Base-by-base conservation (phyloP, 768 basidiomycete genomes). In the Panaeolus cyanescens region DNA sequence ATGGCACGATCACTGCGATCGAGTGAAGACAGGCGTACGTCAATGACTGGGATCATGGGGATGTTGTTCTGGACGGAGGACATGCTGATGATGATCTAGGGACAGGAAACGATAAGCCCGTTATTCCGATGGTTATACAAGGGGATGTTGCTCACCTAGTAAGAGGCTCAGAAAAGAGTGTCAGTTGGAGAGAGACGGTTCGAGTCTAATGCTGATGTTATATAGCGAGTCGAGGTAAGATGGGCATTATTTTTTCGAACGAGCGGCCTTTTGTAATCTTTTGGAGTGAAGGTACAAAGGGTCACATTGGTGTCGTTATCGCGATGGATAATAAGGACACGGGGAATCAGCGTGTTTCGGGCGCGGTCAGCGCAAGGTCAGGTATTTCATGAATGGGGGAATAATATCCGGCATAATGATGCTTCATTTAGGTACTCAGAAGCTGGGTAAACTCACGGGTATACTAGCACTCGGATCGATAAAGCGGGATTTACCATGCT, bases 11-110 rank as follows among this genome's bases (percentile, higher is more conserved):
- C 5, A 32, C 55, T n/a, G 19, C 31, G 56, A 61, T 40, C 25
- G 45, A 50, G 22, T 5, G 45, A 28, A 28, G 36, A 32, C 54
- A 54, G 33, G 64, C 72, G 57, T 62, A 75, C 75, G 67, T 76
- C 75, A 59, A 68, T 73, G 59, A 76, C 75, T 33, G 75, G 75
- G 62, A 76, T 74, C 55, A 74, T 74, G 55, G 69, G 74, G 39
- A 70, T 50, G 54, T 63, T 55, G 42, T 62, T 61, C 56, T 68
- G 70, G 32, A n/a, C 37, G 32, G 54, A 22, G 32, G 34, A 56
- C 32, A 56, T 56, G 56, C 61, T 64, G 13, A 15, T 64, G 45
- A 42, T 58, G 59, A 55, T 39, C 56, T 31, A 60, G 61, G 57
- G 33, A 58, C 56, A 42, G n/a, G 25, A 50, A 50, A 25, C 15